Base-by-base conservation (phyloP, 2,329 filamentous ascomycete species). In the Emergomyces orientalis region DNA sequence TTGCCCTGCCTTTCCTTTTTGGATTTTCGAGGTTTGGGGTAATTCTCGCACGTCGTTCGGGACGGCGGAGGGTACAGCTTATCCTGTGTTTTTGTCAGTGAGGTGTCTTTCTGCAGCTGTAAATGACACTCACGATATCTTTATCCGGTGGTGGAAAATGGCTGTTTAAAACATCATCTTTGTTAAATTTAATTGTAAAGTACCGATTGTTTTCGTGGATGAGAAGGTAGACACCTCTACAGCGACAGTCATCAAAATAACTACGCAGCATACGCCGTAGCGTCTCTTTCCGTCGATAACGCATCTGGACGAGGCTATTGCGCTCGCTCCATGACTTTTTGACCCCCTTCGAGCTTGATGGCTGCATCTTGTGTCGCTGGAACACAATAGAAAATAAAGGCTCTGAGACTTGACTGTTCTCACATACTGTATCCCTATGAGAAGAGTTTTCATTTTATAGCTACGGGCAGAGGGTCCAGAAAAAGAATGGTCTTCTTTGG, bases 211-310 rank as follows among this genome's bases (percentile, higher is more conserved):
- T 14, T 47, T 9, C n/a, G n/a, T n/a, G n/a, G n/a, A n/a, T n/a
- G n/a, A n/a, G n/a, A n/a, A n/a, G n/a, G n/a, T n/a, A n/a, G 45
- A 47, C 45, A 19, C 49, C 49, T 17, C 13, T 54, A 14, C 49
- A 54, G 49, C 27, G 25, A 54, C 49, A 54, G 49, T 54, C 49
- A 54, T 54, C 27, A 54, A 54, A 54, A 54, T 54, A 54, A 17
- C 49, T 54, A 30, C 27, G 8, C n/a, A 54, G n/a, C 25, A 54
- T 54, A 54, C 27, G 27, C 49, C 13, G 49, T 2, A 54, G 49
- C 13, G 27, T 54, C 32, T 8, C 52, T 55, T 55, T 55, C 9
- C 52, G 9, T 55, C n/a, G n/a, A n/a, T n/a, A n/a, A n/a, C n/a
- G n/a, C n/a, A n/a, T n/a, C n/a, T n/a, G n/a, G n/a, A n/a, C 32